Evolutionary conservation across 2,329 filamentous ascomycete species (phyloP).

Genomic region (Seiridium unicorne): DNA sequence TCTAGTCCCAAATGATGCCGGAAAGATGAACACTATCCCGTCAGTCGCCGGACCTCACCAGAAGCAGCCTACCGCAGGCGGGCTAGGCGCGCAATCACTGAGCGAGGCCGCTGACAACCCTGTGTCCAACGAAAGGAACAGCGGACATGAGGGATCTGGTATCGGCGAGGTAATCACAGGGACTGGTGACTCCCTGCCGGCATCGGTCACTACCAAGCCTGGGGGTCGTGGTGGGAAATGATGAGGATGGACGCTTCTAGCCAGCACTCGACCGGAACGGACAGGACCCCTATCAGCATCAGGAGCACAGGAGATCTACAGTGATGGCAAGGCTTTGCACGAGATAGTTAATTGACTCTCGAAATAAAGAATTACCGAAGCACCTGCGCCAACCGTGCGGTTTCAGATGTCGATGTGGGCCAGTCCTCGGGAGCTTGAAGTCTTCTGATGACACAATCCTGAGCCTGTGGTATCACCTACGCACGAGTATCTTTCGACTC

Average conservation of each 20-base stretch:
- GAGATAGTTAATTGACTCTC: no score
- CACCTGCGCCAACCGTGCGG: no score
- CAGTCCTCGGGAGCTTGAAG: no score
- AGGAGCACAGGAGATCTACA: no score
- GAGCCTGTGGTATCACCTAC: no score
- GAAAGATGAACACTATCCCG: neutral
- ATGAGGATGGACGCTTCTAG: neutral
- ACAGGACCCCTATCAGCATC: neutral
- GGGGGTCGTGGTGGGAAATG: neutral
- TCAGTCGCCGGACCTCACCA: neutral
- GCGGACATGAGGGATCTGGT: neutral
- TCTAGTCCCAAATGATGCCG: neutral
- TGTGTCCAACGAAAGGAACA: neutral
- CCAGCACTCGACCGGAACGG: no score
- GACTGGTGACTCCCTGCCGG: neutral
- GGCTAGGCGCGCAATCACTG: neutral
- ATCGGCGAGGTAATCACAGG: neutral
- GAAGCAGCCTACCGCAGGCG: neutral
- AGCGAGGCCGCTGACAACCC: conserved; percentile 1
- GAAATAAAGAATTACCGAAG: no score
- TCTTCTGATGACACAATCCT: no score
- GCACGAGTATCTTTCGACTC: no score
- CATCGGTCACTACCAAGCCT: neutral
- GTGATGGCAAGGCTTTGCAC: no score
- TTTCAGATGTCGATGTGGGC: no score